These are phyloP conservation scores for Monilinia aucupariae DNA, from an alignment of 2,329 filamentous ascomycete genomes.

Conservation along the genomic window DNA sequence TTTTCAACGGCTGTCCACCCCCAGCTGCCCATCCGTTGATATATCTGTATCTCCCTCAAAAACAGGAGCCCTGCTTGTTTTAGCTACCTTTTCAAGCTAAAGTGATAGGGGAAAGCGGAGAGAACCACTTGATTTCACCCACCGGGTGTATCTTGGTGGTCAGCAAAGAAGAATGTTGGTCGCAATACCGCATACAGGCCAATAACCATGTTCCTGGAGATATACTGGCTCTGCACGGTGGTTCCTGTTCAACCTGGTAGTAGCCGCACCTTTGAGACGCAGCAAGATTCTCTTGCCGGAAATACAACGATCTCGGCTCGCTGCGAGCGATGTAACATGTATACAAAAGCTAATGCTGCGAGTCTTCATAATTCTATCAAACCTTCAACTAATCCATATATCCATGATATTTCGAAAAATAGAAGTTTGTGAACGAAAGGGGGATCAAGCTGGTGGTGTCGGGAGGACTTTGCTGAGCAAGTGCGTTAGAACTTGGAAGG, in stretches of 20 bases:
- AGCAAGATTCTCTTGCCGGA: slow-evolving; percentile 4
- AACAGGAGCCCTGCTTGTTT: not conserved
- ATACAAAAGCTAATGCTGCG: not conserved
- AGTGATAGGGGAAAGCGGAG: not conserved
- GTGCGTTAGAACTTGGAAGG: not conserved
- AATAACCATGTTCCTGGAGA: slow-evolving; percentile 9
- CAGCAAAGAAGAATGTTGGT: not conserved
- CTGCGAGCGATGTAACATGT: slow-evolving; percentile 1
- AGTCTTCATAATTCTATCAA: not conserved
- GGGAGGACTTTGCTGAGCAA: slow-evolving; percentile 6
- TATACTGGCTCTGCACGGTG: not conserved
- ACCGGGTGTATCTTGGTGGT: not conserved
- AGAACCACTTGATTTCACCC: not conserved
- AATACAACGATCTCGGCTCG: not conserved
- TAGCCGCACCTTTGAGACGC: not conserved
- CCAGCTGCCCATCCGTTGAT: not conserved
- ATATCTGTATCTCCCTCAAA: not conserved
- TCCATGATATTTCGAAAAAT: not conserved
- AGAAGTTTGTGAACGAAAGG: not conserved
- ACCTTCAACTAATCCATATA: not conserved
- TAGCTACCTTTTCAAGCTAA: not conserved
- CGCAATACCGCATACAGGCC: not conserved
- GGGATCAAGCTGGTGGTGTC: not conserved
- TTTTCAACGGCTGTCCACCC: slow-evolving; percentile 4
- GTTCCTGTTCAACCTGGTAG: not conserved